Evolutionary conservation across 441 rosid species (phyloP).

Genomic region (Geranium incanum): DNA sequence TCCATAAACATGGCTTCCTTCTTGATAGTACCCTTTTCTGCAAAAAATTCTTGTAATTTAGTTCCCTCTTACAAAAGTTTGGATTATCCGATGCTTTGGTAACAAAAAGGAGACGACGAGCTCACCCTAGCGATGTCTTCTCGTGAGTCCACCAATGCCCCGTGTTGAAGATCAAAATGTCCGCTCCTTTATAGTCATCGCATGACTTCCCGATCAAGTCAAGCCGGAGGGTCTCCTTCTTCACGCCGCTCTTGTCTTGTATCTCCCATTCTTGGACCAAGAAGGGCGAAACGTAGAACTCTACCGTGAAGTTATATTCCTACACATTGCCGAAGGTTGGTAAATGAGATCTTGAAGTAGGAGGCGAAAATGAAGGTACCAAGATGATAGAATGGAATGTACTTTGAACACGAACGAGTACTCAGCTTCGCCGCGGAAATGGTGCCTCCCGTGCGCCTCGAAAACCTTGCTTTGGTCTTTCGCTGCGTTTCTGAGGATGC

Average conservation of each 20-base stretch:
- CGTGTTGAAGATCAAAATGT: slow-evolving; percentile 59
- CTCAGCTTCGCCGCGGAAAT: slow-evolving; percentile 49
- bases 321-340: slow-evolving; percentile 18
- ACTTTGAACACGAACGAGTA: slow-evolving; percentile 55
- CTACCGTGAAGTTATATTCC: slow-evolving; percentile 68
- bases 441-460: slow-evolving; percentile 51
- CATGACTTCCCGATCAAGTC: slow-evolving; percentile 50
- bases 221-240: slow-evolving; percentile 54
- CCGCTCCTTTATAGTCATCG: slow-evolving; percentile 50
- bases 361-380: neutral
- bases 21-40: slow-evolving; percentile 93
- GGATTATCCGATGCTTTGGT: neutral
- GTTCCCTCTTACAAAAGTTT: neutral
- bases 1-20: slow-evolving; percentile 63
- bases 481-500: slow-evolving; percentile 49
- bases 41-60: slow-evolving; percentile 17
- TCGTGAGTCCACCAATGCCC: slow-evolving; percentile 95
- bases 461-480: slow-evolving; percentile 42
- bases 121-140: slow-evolving; percentile 59
- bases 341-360: neutral
- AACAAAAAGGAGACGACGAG: neutral
- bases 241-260: slow-evolving; percentile 33
- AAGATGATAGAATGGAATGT: slow-evolving; percentile 3
- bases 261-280: slow-evolving; percentile 55
- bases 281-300: slow-evolving; percentile 62